Base-by-base conservation (phyloP, 768 basidiomycete genomes). In the Termitomyces sp. region DNA sequence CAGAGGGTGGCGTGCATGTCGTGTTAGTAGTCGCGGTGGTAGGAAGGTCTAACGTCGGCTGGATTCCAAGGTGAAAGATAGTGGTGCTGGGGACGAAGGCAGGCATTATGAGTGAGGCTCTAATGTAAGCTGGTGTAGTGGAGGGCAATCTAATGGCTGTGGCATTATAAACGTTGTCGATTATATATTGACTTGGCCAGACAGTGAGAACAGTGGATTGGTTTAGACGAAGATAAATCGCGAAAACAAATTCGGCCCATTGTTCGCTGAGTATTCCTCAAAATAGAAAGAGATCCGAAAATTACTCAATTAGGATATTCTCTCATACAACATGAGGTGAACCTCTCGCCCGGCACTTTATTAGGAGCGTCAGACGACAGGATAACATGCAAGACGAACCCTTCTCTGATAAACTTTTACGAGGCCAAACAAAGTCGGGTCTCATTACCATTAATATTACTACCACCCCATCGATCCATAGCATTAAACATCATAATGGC, bases 1-100 rank as follows among this genome's bases (percentile, higher is more conserved):
- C 55, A 30, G 65, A 61, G 30, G 65, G 58, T 30, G 57, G 58
- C 30, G 68, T 64, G 41, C 69, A 66, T 14, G 64, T 43, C 5
- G 63, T 44, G 48, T 69, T 61, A 7, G 66, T 67, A 55, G 69
- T 58, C 26, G 56, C 66, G n/a, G 64, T 60, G 26, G 59, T 54
- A 20, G 66, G 61, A 16, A 60, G 26, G 23, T 58, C 54, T 28
- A 67, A 28, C 1, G 63, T 48, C 38, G 47, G 52, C 55, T 63
- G 65, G 18, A 63, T 61, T 46, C 66, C 61, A 51, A 64, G 10
- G 50, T 64, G 30, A 52, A 62, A 41, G 43, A 60, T 56, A 50
- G 57, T 55, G 26, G 59, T 46, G 59, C 46, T 48, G 52, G 61
- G 51, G 33, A 61, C 30, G 20, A 63, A 53, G 32, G 62, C 36